Percentiles rank a stretch among this genome's conserved stretches.
phyloP scores from a whole-genome alignment of 2,329 filamentous ascomycete species.

The Drechslerella dactyloides region DNA sequence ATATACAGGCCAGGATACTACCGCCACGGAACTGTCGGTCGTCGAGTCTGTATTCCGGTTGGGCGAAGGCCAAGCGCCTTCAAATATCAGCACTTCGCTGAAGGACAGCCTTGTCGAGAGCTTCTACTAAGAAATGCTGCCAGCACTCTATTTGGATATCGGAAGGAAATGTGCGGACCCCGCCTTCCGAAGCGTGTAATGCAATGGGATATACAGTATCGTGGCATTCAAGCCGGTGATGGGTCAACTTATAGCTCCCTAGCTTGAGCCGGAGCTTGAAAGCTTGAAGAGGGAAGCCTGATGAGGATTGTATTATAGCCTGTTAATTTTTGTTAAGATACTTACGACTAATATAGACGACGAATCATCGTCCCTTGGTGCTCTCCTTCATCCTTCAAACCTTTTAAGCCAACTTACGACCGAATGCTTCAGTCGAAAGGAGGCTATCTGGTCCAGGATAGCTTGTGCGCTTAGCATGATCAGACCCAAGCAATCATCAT shows the following conservation, averaged over 20 bases:
- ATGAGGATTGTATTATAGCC: conserved; percentile 9
- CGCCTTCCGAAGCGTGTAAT: too few relatives aligned
- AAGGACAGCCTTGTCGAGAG: conserved; percentile 99
- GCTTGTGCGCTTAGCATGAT: too few relatives aligned
- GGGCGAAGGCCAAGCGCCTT: conserved; percentile 81
- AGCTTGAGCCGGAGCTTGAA: too few relatives aligned
- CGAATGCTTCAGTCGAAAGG: too few relatives aligned
- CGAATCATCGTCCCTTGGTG: neutral
- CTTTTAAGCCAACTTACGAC: too few relatives aligned
- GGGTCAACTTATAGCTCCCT: too few relatives aligned
- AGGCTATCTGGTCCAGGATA: too few relatives aligned
- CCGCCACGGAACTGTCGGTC: conserved; percentile 95
- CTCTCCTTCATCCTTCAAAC: neutral
- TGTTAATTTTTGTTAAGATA: neutral
- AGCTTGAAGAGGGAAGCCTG: neutral
- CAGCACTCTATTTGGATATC: too few relatives aligned
- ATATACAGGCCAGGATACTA: conserved; percentile 78
- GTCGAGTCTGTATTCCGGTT: conserved; percentile 95
- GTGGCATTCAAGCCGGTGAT: too few relatives aligned
- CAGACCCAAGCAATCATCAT: too few relatives aligned
- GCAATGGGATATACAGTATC: too few relatives aligned
- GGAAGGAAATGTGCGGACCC: too few relatives aligned
- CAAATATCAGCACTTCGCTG: conserved; percentile 79
- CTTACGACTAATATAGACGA: conserved; percentile 13
- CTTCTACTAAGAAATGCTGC: conserved; percentile 74